Base-by-base conservation (phyloP, 2,329 filamentous ascomycete genomes). In the Diaporthe sp. region DNA sequence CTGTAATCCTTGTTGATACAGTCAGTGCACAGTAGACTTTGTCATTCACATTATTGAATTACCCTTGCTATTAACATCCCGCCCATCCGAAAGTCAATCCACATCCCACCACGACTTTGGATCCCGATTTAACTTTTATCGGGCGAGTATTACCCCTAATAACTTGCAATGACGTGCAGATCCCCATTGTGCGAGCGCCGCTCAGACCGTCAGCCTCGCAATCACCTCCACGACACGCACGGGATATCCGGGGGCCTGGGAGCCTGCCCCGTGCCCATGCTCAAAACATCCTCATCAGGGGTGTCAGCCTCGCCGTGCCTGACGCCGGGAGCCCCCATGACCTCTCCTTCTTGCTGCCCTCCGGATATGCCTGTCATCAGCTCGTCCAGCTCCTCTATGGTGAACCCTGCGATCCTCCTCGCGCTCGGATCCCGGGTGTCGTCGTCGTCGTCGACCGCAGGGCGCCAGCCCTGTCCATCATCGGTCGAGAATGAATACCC, bases 21-120 rank as follows among this genome's bases (percentile, higher is more conserved):
- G 35, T 40, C 15, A 19, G 25, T 28, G 28, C 35, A 28, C 57
- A 9, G 25, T 25, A 40, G n/a, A 61, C 13, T 52, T 25, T 35
- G 30, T 67, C 40, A 22, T n/a, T 64, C 22, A 67, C 64, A 52
- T 47, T n/a, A 35, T 66, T 47, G 30, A 42, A 67, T 67, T 52
- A 40, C 30, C 13, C 33, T 38, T 6, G 15, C 22, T 28, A 54
- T 40, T 54, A 67, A 19, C 40, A 67, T 28, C 33, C 47, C 33
- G n/a, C n/a, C 33, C n/a, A 17, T 19, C 19, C 7, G 33, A 54
- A 68, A 68, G n/a, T 33, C 47, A 40, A 38, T 38, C 64, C 45
- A 28, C 45, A 12, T 52, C 45, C 33, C 35, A 9, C 8, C 12
- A 28, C 15, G 8, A 28, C 47, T 8, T 47, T 25, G 38, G 38